Evolutionary conservation across 2,329 filamentous ascomycete species (phyloP).

Genomic region (Aureobasidium vineae): DNA sequence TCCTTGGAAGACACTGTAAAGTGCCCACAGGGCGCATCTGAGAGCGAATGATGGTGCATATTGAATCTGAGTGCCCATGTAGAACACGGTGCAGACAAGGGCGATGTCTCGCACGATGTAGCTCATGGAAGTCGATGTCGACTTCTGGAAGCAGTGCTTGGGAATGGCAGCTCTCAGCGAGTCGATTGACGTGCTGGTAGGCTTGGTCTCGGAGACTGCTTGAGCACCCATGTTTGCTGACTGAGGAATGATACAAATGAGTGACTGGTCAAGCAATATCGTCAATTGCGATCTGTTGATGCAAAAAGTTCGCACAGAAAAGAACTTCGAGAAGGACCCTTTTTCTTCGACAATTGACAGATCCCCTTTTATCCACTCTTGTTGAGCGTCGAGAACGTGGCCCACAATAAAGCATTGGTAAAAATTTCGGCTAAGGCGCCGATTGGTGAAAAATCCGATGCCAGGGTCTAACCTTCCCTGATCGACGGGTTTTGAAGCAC

Average conservation of each 20-base stretch:
- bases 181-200: slow-evolving; percentile 15
- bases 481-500: neutral
- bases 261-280: slow-evolving; percentile 17
- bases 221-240: slow-evolving; percentile 21
- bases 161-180: slow-evolving; percentile 66
- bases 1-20: slow-evolving; percentile 65
- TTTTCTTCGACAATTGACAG: slow-evolving; percentile 16
- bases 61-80: slow-evolving; percentile 84
- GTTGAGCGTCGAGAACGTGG: slow-evolving; percentile 19
- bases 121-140: slow-evolving; percentile 66
- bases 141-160: slow-evolving; percentile 94
- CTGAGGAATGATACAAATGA: neutral
- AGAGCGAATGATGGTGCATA: slow-evolving; percentile 66
- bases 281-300: slow-evolving; percentile 10
- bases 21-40: slow-evolving; percentile 63
- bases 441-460: neutral
- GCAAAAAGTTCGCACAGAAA: slow-evolving; percentile 21
- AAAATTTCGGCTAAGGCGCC: neutral
- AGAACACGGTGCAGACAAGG: slow-evolving; percentile 72
- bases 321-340: slow-evolving; percentile 13
- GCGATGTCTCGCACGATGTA: slow-evolving; percentile 83
- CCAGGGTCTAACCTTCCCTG: neutral
- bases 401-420: slow-evolving; percentile 14
- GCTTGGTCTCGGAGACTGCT: slow-evolving; percentile 1
- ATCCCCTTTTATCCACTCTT: slow-evolving; percentile 21